Base-by-base conservation (phyloP, 345 rosid genomes). In the Combretum micranthum region DNA sequence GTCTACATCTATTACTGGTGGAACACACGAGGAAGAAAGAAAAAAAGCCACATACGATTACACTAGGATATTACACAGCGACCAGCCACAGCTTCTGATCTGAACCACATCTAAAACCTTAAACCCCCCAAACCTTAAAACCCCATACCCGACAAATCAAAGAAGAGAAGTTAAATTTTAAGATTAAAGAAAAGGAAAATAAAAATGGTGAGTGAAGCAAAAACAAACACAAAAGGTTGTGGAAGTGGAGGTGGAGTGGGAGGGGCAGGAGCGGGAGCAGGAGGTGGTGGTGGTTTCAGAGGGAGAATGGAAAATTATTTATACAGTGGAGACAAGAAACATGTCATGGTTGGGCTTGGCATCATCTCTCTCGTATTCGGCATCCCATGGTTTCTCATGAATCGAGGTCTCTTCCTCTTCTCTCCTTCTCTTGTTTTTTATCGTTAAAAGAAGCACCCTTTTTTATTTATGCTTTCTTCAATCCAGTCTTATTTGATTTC, bases 281-380 rank as follows among this genome's bases (percentile, higher is more conserved):
- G 42, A 5, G 63, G 67, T 42, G 52, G 47, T 5, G 82, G 80
- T 52, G 85, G 88, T 14, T 85, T 85, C 68, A 72, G 69, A 71
- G 75, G 83, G 21, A 83, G 64, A 62, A 57, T 87, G 70, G 83
- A 78, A n/a, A 80, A 73, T 47, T 69, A n/a, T 66, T 57, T 87
- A 13, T 87, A 87, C 72, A 90, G 93, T 63, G 97, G 97, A 22
- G 93, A 90, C 3, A 90, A 85, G 80, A 90, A 85, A 76, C 88
- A 85, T 51, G 97, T 90, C 15, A 13, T 87, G 20, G 93, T 74
- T 45, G 94, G 94, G 46, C 77, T 90, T 52, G 86, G 77, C 32
- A 65, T 87, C 18, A 54, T 87, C 64, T 32, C 79, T 44, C 57
- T 82, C 44, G 44, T 80, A 64, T 87, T 85, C 61, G 85, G 78